Evolutionary conservation across 257 asterid genomes (phyloP).

Genomic region (Euphrasia confusa): DNA sequence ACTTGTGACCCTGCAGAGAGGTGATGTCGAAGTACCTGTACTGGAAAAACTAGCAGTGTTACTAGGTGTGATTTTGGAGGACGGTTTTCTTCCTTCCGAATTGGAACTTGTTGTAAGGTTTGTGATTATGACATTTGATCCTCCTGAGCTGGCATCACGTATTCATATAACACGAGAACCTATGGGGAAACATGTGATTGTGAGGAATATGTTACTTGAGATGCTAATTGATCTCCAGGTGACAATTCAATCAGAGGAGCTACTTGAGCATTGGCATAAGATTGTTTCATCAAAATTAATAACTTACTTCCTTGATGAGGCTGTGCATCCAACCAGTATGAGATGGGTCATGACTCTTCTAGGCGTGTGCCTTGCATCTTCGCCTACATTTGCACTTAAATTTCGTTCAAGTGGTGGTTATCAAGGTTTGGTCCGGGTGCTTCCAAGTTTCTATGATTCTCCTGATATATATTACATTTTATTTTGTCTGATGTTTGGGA

Average conservation of each 20-base stretch:
- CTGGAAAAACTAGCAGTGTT: slow-evolving; percentile 86
- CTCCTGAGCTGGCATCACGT: slow-evolving; percentile 68
- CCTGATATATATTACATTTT: slow-evolving; percentile 96
- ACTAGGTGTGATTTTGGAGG: slow-evolving; percentile 92
- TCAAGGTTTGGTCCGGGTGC: slow-evolving; percentile 91
- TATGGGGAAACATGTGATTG: slow-evolving; percentile 98
- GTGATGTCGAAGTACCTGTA: slow-evolving; percentile 97
- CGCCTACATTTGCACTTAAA: slow-evolving; percentile 90
- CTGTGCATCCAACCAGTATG: slow-evolving; percentile 99
- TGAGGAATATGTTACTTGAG: slow-evolving; percentile 97
- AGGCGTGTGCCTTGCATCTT: slow-evolving; percentile 94
- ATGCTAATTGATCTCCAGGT: slow-evolving; percentile 98
- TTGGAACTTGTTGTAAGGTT: slow-evolving; percentile 94
- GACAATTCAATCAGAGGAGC: slow-evolving; percentile 87
- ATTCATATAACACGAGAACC: slow-evolving; percentile 68
- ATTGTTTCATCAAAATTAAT: slow-evolving; percentile 86
- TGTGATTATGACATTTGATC: slow-evolving; percentile 95
- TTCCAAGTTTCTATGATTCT: slow-evolving; percentile 93
- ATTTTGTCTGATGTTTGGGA: slow-evolving; percentile 92
- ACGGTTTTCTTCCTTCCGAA: slow-evolving; percentile 95
- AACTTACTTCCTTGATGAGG: slow-evolving; percentile 91
- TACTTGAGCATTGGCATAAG: slow-evolving; percentile 99
- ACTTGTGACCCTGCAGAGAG: slow-evolving; percentile 94
- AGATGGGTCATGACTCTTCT: slow-evolving; percentile 99
- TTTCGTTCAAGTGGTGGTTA: slow-evolving; percentile 98